Evolutionary conservation across 169 alveolate genomes (phyloP), one percentile per base, ranked within the genome.

Genomic region (Perkinsus olseni): DNA sequence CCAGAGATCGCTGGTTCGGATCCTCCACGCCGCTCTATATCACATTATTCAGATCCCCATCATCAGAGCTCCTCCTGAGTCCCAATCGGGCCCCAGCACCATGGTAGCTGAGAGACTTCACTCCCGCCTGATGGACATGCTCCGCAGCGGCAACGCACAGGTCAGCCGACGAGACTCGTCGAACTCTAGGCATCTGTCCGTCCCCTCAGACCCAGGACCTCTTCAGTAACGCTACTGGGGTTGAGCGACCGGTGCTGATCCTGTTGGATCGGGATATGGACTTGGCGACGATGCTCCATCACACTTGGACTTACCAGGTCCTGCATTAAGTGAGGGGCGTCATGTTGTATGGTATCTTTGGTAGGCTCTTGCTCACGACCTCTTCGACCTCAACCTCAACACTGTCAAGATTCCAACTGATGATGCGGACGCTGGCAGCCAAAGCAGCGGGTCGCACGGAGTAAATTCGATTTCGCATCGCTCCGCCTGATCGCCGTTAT

Each of bases 261-360:
- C 94, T 95, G 38, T 74, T 95, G 11, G 96, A 95, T 51, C 37
- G 96, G 36, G 95, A 93, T 74, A 40, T 93, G 48, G 96, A 95
- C 39, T 94, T 95, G 82, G 92, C 94, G 28, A 62, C 95, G 34
- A 94, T 95, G 96, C 91, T 95, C 17, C 94, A 93, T 91, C 96
- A 95, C 92, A 93, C 95, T 20, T 95, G 96, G 96, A 95, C 94
- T 37, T 95, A 95, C 74, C 95, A 95, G 62, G 95, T 95, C 74
- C 21, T 34, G 93, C 62, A 91, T 38, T 95, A 91, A 40, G 50
- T 92, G 8, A 74, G 92, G 17, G 91, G 92, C n/a, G 40, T 91
- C 34, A 94, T 11, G 3, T 40, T 11, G 50, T 6, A 40, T 92
- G 96, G 91, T 93, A 40, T 94, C 45, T 91, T 92, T 40, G 94